Evolutionary conservation across 768 basidiomycete species (phyloP).

Genomic region (Tulasnella sp.): DNA sequence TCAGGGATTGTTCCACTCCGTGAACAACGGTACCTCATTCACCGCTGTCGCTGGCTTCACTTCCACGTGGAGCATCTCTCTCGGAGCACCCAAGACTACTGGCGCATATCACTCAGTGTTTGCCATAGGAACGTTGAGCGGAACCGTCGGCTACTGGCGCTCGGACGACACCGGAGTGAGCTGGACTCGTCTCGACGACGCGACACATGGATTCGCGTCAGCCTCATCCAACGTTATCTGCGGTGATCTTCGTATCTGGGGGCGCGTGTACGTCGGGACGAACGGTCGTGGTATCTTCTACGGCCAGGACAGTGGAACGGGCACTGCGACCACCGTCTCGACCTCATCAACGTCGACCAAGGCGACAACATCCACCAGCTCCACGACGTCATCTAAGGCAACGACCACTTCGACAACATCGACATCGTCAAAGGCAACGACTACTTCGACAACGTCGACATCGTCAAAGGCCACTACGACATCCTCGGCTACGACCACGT

Average conservation of each 20-base stretch:
- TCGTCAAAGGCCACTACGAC: background rate
- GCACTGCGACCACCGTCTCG: background rate
- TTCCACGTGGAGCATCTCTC: slow-evolving; percentile 46
- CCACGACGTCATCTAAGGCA: background rate
- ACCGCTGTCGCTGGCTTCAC: slow-evolving; percentile 36
- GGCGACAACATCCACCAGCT: background rate
- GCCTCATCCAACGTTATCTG: slow-evolving; percentile 10
- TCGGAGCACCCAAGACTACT: slow-evolving; percentile 39
- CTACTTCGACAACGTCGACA: background rate
- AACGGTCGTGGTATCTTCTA: slow-evolving; percentile 18
- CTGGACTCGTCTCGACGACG: slow-evolving; percentile 13
- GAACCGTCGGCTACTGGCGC: slow-evolving; percentile 42
- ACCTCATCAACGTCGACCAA: background rate
- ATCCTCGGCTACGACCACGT: background rate
- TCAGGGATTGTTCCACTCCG: slow-evolving; percentile 44
- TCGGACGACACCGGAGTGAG: slow-evolving; percentile 40
- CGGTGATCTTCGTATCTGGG: slow-evolving; percentile 11
- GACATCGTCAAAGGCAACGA: background rate
- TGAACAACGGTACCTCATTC: slow-evolving; percentile 40
- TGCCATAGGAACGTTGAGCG: slow-evolving; percentile 40
- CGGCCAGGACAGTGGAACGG: slow-evolving; percentile 5
- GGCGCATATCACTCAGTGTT: slow-evolving; percentile 46
- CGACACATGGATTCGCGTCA: slow-evolving; percentile 14
- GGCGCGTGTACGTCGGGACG: slow-evolving; percentile 16
- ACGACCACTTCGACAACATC: background rate